Evolutionary conservation across 805 yeast species (phyloP), one percentile per base, ranked within the genome.

Genomic region (Wickerhamiella siamensis): DNA sequence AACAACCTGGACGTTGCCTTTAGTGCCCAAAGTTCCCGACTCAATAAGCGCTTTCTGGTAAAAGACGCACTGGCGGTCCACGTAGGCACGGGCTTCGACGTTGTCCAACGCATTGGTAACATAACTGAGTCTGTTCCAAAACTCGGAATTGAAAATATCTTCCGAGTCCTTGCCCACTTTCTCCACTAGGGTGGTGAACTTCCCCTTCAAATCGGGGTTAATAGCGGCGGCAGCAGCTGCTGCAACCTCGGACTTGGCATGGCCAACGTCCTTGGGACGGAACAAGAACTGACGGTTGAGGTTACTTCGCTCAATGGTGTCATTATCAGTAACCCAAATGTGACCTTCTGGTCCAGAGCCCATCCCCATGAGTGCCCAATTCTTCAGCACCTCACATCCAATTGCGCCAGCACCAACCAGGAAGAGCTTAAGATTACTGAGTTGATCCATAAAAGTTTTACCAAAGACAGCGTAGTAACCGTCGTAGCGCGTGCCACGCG

Each of bases 381-480:
- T 87, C 64, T 91, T 91, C 55, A 91, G 70, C 87, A 91, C 88
- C 65, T 91, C 98, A 67, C 98, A 91, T 32, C 98, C 98, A 67
- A 91, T 91, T 16, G 98, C 98, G 59, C 98, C 98, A 1, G 96
- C 86, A 36, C 98, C 98, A 33, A 91, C 98, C 50, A 91, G 67
- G 61, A 91, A 88, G 3, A 87, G 84, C 34, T 75, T 79, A 48
- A 81, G 65, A 60, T 87, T 83, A 31, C 83, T 74, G 44, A 91
- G 64, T 35, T 65, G 66, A 54, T 79, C 75, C 57, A 84, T 88
- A 63, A 74, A 83, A 34, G 74, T 74, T 38, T 72, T 57, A 45
- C 98, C 98, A 52, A 86, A 86, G 1, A 88, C 95, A 2, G 97
- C 96, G 56, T 86, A 82, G 66, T 86, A 95, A n/a, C 76, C 75